Base-by-base conservation (phyloP, 352 stramenopile genomes). In the Phytophthora tubulina region DNA sequence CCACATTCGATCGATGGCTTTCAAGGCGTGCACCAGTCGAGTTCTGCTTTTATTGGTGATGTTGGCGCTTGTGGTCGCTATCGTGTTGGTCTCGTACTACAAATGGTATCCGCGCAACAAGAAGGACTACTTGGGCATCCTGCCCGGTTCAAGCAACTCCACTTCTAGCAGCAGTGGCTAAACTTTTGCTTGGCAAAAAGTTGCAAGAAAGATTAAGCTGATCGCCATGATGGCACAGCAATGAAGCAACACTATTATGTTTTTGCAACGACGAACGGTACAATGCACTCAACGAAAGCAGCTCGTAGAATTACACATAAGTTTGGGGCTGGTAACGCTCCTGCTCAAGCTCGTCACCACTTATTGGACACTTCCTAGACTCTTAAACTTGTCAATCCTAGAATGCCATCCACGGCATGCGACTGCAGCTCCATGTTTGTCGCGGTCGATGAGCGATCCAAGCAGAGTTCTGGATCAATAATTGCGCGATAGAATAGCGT, bases 21-120 rank as follows among this genome's bases (percentile, higher is more conserved):
- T 71, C 53, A 94, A 92, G 75, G 86, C 79, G 2, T 66, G 84
- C 35, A 90, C 84, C 17, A 92, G 82, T 76, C 88, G 86, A 63
- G 33, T 94, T 38, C 41, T 86, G 31, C 55, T 92, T 61, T 33
- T 84, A 32, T 53, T 94, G 31, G 63, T 94, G 21, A 94, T 94
- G 30, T 58, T 94, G 15, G 81, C 70, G 13, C 75, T 94, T 21
- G 67, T 63, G 2, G 67, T 78, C 17, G 84, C 86, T 31, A 92
- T 94, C 49, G 72, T 63, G 9, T 49, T 91, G 32, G 83, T 94
- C 5, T 88, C 86, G 45, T 92, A 92, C 63, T 91, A 89, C 79
- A 90, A 88, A 52, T 94, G 86, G 86, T 94, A 91, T 57, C 86
- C 86, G 17, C 76, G 78, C 51, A 79, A 83, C 67, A 84, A 91